Evolutionary conservation across 2,329 filamentous ascomycete species (phyloP), one percentile per base, ranked within the genome.

Genomic region (Lecanicillium sp.): DNA sequence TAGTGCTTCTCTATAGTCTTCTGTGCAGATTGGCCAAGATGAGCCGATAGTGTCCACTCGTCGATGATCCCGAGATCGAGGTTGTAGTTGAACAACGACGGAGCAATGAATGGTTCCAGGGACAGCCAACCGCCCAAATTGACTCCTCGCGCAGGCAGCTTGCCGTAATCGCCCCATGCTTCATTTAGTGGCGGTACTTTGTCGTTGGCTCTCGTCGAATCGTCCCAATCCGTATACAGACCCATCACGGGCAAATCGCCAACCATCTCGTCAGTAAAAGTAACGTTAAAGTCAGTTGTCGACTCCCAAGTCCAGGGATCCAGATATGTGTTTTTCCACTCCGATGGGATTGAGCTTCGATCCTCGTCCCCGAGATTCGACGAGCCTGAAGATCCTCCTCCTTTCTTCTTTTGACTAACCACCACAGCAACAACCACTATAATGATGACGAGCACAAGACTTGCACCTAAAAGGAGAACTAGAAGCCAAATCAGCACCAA

Each of bases 111-210:
- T 0, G 92, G 92, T 54, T 98, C 92, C 11, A 98, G 66, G 3
- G 84, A 85, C 2, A 98, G 74, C 92, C 92, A 98, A 11, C 92
- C 92, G 36, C 92, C 92, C 1, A 97, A 58, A 52, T 95, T 97
- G 27, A 97, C 87, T 1, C 92, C 92, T 6, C 90, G 79, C 17
- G 94, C 87, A 3, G 89, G 88, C 39, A 72, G 79, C 17, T 76
- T 78, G 3, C 79, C 76, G 51, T 97, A 98, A 3, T 81, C 67
- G 6, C 79, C 79, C 74, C 90, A 96, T 1, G 70, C 53, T 44
- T 89, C 71, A 48, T 87, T 74, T 6, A 98, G 69, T 2, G 87
- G 69, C 1, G 88, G 85, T 0, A 94, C 87, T 22, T 87, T 79
- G 14, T 77, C 69, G 57, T 97, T 97, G 11, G 89, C 80, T 47